Conservation (phyloP, 1,139 yeast genomes). For the Scheffersomyces parashehatae region DNA sequence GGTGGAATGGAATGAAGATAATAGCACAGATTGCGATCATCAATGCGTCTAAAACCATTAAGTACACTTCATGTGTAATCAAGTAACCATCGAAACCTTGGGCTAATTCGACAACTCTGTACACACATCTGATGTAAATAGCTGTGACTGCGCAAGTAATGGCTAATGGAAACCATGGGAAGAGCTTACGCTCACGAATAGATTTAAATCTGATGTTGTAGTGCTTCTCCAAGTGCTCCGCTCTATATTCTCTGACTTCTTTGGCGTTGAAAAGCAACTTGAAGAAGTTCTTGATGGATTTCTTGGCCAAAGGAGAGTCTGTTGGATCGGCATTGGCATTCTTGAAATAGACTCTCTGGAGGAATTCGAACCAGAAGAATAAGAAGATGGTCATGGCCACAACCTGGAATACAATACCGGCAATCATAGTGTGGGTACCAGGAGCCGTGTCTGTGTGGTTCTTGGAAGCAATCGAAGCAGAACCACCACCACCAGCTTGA, state of each 20-base stretch:
- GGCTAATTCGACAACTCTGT: constrained; percentile 76
- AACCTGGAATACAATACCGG: constrained; percentile 80
- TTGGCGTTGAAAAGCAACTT: constrained; percentile 30
- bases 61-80: constrained; percentile 68
- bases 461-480: constrained; percentile 58
- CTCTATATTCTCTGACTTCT: constrained; percentile 23
- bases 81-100: constrained; percentile 78
- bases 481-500: constrained; percentile 85
- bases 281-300: constrained; percentile 27
- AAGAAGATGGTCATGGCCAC: constrained; percentile 68
- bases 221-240: constrained; percentile 25
- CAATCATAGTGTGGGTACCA: constrained; percentile 81
- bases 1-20: constrained; percentile 59
- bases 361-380: constrained; percentile 54
- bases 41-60: constrained; percentile 75
- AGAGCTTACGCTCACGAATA: constrained; percentile 42
- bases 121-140: constrained; percentile 72
- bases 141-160: constrained; percentile 55
- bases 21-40: constrained; percentile 56
- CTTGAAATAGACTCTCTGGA: constrained; percentile 45
- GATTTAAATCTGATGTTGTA: constrained; percentile 42
- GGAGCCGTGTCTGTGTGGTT: constrained; percentile 33
- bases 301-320: constrained; percentile 24
- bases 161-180: constrained; percentile 52
- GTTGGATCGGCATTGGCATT: constrained; percentile 18